These are phyloP conservation scores for Salix suchowensis DNA, from an alignment of 345 rosid genomes.

Conservation along the genomic window DNA sequence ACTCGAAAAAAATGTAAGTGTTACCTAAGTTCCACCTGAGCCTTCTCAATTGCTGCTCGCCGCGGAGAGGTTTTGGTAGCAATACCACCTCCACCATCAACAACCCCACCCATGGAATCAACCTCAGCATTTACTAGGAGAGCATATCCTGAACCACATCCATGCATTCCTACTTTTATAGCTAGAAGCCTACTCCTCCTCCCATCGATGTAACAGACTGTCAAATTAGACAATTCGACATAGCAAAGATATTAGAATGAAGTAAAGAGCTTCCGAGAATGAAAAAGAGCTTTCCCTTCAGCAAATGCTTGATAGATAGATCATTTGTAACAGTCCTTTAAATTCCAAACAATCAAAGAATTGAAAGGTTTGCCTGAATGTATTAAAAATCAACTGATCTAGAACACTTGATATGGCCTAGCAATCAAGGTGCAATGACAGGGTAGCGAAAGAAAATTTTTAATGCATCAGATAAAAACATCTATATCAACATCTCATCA, in stretches of 20 bases:
- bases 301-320: neutral
- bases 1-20: constrained; percentile 5
- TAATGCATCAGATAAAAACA: too few relatives aligned
- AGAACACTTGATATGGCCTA: too few relatives aligned
- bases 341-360: neutral
- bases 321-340: neutral
- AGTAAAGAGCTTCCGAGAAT: neutral
- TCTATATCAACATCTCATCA: neutral
- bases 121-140: constrained; percentile 92
- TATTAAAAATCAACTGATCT: too few relatives aligned
- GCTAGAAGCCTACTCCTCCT: constrained; percentile 11
- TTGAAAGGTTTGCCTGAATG: neutral
- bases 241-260: neutral
- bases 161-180: constrained; percentile 56
- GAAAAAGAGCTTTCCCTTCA: neutral
- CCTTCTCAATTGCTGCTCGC: constrained; percentile 88
- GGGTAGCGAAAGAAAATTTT: too few relatives aligned
- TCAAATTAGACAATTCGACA: constrained; percentile 1
- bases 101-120: constrained; percentile 99
- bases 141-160: constrained; percentile 54
- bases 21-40: constrained; percentile 94
- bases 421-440: too few relatives aligned
- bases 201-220: constrained; percentile 16
- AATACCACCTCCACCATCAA: constrained; percentile 83
- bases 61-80: constrained; percentile 86